A percentile compares a stretch with the other conserved stretches of the same genome.
Conservation (phyloP, 352 stramenopile species). For the Phytophthora meadii region DNA sequence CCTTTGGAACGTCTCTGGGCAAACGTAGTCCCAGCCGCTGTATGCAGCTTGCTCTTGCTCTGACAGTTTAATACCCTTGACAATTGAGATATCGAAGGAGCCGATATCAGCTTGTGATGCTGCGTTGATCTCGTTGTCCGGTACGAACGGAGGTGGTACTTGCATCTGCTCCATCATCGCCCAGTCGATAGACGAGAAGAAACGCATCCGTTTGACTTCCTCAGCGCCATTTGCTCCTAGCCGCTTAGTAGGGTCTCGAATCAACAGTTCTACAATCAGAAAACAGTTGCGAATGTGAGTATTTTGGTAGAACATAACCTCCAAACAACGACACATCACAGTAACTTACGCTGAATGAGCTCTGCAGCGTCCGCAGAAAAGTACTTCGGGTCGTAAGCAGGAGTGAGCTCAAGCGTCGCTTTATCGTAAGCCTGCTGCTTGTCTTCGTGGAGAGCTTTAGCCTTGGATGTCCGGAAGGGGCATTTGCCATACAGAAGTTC, state of each 20-base stretch:
- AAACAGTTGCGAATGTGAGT: slow-evolving; percentile 13
- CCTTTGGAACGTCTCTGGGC: slow-evolving; percentile 78
- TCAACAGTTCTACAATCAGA: slow-evolving; percentile 63
- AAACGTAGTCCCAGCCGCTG: slow-evolving; percentile 77
- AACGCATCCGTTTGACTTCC: slow-evolving; percentile 83
- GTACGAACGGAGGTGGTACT: slow-evolving; percentile 74
- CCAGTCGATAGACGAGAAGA: slow-evolving; percentile 84
- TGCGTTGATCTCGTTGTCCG: slow-evolving; percentile 87
- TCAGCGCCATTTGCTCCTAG: slow-evolving; percentile 74
- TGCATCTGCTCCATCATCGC: slow-evolving; percentile 72
- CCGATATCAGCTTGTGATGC: slow-evolving; percentile 84
- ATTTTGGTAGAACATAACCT: not conserved
- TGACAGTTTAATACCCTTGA: slow-evolving; percentile 78
- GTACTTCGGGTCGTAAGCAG: slow-evolving; percentile 80
- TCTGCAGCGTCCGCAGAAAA: slow-evolving; percentile 81
- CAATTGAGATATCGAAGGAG: slow-evolving; percentile 73
- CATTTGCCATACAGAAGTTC: slow-evolving; percentile 97
- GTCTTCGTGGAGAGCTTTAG: slow-evolving; percentile 92
- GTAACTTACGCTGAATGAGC: slow-evolving; percentile 73
- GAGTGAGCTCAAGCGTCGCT: slow-evolving; percentile 78
- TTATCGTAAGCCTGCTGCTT: slow-evolving; percentile 91
- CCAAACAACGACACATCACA: not conserved
- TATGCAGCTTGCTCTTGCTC: slow-evolving; percentile 79
- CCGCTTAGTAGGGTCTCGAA: slow-evolving; percentile 76
- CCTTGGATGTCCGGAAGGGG: slow-evolving; percentile 96